A percentile compares a stretch with the other conserved stretches of the same genome.
phyloP scores from a whole-genome alignment of 202 grass and related monocot species.

The Elaeis oleifera region DNA sequence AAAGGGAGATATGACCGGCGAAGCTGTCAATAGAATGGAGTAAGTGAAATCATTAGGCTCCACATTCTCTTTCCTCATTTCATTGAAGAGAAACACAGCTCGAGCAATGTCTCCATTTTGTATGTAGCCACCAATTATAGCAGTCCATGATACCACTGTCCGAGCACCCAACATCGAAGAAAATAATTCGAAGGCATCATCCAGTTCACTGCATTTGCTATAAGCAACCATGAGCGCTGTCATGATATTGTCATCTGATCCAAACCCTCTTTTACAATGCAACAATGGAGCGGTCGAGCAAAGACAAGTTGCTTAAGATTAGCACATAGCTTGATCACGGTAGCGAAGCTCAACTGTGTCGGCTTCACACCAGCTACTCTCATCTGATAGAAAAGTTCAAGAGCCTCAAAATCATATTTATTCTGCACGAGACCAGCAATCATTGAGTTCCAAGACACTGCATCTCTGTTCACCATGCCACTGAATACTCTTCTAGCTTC shows the following conservation, averaged over 20 bases:
- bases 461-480: slow-evolving; percentile 29
- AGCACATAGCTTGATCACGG: slow-evolving; percentile 52
- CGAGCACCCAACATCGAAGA: slow-evolving; percentile 23
- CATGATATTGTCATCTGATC: slow-evolving; percentile 31
- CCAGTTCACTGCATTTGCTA: slow-evolving; percentile 36
- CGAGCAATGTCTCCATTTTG: slow-evolving; percentile 31
- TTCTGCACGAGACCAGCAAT: slow-evolving; percentile 35
- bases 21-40: slow-evolving; percentile 42
- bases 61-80: slow-evolving; percentile 43
- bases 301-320: slow-evolving; percentile 37
- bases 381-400: slow-evolving; percentile 32
- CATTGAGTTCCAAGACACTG: slow-evolving; percentile 38
- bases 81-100: slow-evolving; percentile 30
- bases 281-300: slow-evolving; percentile 38
- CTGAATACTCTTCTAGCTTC: slow-evolving; percentile 31
- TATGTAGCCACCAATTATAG: slow-evolving; percentile 45
- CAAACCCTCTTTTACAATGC: slow-evolving; percentile 33
- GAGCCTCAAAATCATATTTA: slow-evolving; percentile 23
- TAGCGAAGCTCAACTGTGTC: slow-evolving; percentile 35
- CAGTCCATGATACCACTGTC: slow-evolving; percentile 54
- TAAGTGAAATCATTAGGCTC: slow-evolving; percentile 55
- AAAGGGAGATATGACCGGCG: slow-evolving; percentile 26
- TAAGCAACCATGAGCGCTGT: slow-evolving; percentile 42
- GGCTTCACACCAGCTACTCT: slow-evolving; percentile 12
- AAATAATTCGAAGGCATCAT: slow-evolving; percentile 36